Evolutionary conservation across 106 monocot species (phyloP), one percentile per base, ranked within the genome.

Genomic region (Dendrobium officinale): DNA sequence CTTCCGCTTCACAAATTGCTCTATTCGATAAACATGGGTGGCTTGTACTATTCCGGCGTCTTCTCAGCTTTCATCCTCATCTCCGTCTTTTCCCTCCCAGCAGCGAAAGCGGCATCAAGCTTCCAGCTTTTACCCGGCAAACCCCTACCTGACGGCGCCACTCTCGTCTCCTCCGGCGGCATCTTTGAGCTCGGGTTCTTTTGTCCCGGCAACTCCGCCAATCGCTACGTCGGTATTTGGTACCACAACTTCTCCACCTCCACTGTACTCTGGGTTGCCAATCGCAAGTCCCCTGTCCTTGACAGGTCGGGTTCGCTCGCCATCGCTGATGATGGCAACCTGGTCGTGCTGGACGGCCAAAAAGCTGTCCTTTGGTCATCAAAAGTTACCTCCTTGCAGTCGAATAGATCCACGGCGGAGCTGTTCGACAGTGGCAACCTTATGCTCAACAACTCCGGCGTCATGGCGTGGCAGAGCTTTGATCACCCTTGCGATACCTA

Each of bases 181-280:
- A 26, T 67, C 55, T 89, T 84, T 37, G 81, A 66, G 9, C 73
- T 89, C 11, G 89, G 89, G 11, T 89, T 92, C 85, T 92, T 92
- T 75, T 55, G 37, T 17, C 85, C 82, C 17, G 73, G 77, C 13
- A 67, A 24, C 56, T 77, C 75, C 9, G 49, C n/a, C 5, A 75
- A 84, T 31, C 79, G 79, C 24, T 92, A 87, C 48, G 77, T 85
- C 26, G 89, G 89, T 0, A 84, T 92, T n/a, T 84, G 85, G 87
- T 89, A 92, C 85, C 37, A 37, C 37, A 76, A 75, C 24, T 66
- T 89, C 80, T 68, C 85, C 0, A 27, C 29, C 2, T 72, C 29
- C 58, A 82, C 85, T 3, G 77, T 86, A 13, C 20, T 88, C 17
- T 91, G 91, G 91, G 91, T 91, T 0, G 91, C 88, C 42, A 91